Percentiles rank a stretch among this genome's conserved stretches.
Evolutionary conservation across 2,329 filamentous ascomycete genomes (phyloP).

Genomic region (Penicillium psychrosexuale): DNA sequence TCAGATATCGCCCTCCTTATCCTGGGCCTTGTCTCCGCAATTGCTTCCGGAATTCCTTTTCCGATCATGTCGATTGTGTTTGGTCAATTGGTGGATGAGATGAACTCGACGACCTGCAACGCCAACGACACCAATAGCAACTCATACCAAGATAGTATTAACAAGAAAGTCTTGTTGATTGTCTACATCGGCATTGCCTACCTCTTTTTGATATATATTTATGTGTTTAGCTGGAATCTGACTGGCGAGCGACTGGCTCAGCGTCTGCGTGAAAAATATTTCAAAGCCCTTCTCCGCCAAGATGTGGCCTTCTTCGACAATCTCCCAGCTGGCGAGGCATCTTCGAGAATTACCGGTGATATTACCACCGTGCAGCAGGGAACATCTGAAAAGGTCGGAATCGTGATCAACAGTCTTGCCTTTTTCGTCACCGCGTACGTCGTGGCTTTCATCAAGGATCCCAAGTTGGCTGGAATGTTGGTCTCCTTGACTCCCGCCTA

Average conservation of each 20-base stretch:
- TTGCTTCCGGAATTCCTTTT: slow-evolving; percentile 31
- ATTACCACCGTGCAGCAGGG: slow-evolving; percentile 82
- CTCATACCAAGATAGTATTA: slow-evolving; percentile 7
- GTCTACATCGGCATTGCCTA: slow-evolving; percentile 72
- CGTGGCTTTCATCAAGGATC: slow-evolving; percentile 76
- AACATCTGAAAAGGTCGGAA: slow-evolving; percentile 73
- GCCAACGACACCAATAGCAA: neutral
- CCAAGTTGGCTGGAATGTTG: slow-evolving; percentile 66
- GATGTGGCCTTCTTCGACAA: slow-evolving; percentile 86
- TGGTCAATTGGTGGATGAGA: slow-evolving; percentile 31
- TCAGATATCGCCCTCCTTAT: slow-evolving; percentile 2
- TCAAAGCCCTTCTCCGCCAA: slow-evolving; percentile 71
- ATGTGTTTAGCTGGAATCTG: slow-evolving; percentile 80
- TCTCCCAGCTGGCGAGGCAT: slow-evolving; percentile 77
- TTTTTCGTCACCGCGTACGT: slow-evolving; percentile 77
- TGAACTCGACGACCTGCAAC: slow-evolving; percentile 27
- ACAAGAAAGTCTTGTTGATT: slow-evolving; percentile 6
- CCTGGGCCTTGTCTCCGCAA: slow-evolving; percentile 24
- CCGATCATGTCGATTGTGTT: slow-evolving; percentile 33
- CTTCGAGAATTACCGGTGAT: slow-evolving; percentile 79
- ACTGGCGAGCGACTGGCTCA: slow-evolving; percentile 67
- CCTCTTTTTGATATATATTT: slow-evolving; percentile 67
- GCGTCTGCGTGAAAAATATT: slow-evolving; percentile 70
- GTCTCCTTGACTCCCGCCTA: slow-evolving; percentile 61
- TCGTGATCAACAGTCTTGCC: slow-evolving; percentile 65